Evolutionary conservation across 148 eudicot species (phyloP), one percentile per base, ranked within the genome.

Genomic region (Vaccinium macrocarpon): DNA sequence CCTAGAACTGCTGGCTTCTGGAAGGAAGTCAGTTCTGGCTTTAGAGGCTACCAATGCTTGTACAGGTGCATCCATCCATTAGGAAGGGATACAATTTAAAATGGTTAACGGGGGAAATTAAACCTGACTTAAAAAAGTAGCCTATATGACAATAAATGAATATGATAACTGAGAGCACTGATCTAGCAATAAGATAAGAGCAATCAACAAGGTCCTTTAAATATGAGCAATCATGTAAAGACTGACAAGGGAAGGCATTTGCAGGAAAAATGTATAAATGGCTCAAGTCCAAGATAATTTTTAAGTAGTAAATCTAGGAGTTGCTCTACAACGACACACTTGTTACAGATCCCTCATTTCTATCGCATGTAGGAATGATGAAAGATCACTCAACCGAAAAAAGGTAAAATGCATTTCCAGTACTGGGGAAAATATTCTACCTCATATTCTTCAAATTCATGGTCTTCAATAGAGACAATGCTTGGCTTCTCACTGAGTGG

Each of bases 371-470:
- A 19, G 66, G 78, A 53, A 32, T 56, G 48, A 19, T 4, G 18
- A 52, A 82, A 82, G 27, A 29, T 32, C 46, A 53, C 16, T 52
- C 29, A 71, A 81, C 35, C 14, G 18, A 71, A 71, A 21, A 5
- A 29, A 16, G 78, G 49, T 19, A 50, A 32, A 82, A 16, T 51
- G 53, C 29, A 82, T 51, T 74, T 74, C 23, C 42, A 83, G n/a
- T 46, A 42, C 61, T n/a, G 56, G 59, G 72, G 16, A 51, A 53
- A 75, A 66, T 23, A 18, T 48, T 73, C 95, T 89, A 92, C 97
- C 84, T 94, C 94, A 82, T 90, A 94, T 86, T 92, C 97, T 91
- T 94, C 97, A 81, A 94, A 53, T 84, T 94, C 97, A 87, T 85
- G 88, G 87, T 90, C 97, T 84, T 91, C 97, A 27, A 94, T 66